Evolutionary conservation across 305 asterid genomes (phyloP), one percentile per base, ranked within the genome.

Genomic region (Plantago lanceolata): DNA sequence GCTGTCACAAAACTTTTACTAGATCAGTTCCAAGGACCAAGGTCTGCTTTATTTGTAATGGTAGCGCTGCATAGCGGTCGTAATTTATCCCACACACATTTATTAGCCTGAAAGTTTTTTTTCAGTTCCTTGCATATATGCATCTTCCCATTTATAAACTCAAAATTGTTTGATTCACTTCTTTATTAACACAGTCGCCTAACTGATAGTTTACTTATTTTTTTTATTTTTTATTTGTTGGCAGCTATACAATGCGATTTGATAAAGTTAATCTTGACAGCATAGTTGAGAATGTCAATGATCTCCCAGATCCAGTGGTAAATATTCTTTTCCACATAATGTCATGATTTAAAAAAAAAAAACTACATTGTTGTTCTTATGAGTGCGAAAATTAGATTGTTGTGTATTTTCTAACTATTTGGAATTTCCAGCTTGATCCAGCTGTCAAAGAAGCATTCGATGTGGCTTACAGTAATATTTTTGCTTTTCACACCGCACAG

Each of bases 241-340:
- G 50, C 91, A 93, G 99, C 59, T 93, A 89, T 64, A 93, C 99
- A 18, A 47, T 63, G 63, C 83, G 68, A 66, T 87, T 89, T 74
- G 97, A 93, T 85, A 87, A 89, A 79, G 99, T 85, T 70, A 81
- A 82, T 66, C 81, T 89, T 21, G 86, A 85, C 29, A 73, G 63
- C 72, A 76, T 87, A 47, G 88, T 89, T 56, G 96, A 85, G 84
- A 73, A 56, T 73, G 87, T 84, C 76, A 75, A 61, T 44, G 90
- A 85, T 67, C 86, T 93, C 75, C 92, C 95, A 9, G 89, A 87
- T 76, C 97, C 97, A 44, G 82, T 80, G 96, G 99, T 93, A 79
- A 44, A 50, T 64, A 28, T 24, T 40, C 65, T 66, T 55, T 19
- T 57, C 21, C 60, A 44, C 63, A 21, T n/a, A 52, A 28, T 57